phyloP scores from a whole-genome alignment of 176 grass and related monocot genomes.

The Aegilops umbellulata region DNA sequence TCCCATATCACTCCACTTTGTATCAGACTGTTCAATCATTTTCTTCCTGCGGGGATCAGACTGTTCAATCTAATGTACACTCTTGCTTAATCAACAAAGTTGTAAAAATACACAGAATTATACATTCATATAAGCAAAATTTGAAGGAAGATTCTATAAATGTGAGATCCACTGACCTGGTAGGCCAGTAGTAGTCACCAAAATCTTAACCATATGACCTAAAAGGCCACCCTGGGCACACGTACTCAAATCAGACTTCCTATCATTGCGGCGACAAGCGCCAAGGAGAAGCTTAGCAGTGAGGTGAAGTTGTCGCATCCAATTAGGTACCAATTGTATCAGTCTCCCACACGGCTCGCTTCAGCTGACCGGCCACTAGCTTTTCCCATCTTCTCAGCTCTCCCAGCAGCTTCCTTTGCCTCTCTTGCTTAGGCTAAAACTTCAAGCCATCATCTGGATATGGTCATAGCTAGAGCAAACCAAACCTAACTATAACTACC shows the following conservation, averaged over 20 bases:
- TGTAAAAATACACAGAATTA: too few relatives aligned
- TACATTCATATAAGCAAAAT: neutral
- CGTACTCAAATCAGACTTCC: neutral
- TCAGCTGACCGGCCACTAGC: neutral
- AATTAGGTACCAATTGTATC: constrained; percentile 15
- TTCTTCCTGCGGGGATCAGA: too few relatives aligned
- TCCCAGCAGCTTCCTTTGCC: neutral
- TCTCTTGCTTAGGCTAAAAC: constrained; percentile 3
- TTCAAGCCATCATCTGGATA: neutral
- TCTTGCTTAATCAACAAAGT: too few relatives aligned
- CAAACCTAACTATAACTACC: constrained; percentile 62
- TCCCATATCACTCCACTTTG: neutral
- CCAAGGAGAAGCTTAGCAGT: constrained; percentile 36
- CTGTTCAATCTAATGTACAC: too few relatives aligned
- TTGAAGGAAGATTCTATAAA: constrained; percentile 19
- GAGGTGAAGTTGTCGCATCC: constrained; percentile 29
- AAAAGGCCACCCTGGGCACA: constrained; percentile 13
- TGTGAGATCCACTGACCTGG: neutral
- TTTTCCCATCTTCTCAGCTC: neutral
- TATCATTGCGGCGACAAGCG: neutral
- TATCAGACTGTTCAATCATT: too few relatives aligned
- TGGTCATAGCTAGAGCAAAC: constrained; percentile 29
- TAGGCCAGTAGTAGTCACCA: neutral
- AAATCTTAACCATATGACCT: constrained; percentile 52
- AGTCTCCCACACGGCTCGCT: constrained; percentile 22